Percentiles rank a stretch among this genome's conserved stretches.
phyloP scores from a whole-genome alignment of 306 rosid species.

The Quercus suber region DNA sequence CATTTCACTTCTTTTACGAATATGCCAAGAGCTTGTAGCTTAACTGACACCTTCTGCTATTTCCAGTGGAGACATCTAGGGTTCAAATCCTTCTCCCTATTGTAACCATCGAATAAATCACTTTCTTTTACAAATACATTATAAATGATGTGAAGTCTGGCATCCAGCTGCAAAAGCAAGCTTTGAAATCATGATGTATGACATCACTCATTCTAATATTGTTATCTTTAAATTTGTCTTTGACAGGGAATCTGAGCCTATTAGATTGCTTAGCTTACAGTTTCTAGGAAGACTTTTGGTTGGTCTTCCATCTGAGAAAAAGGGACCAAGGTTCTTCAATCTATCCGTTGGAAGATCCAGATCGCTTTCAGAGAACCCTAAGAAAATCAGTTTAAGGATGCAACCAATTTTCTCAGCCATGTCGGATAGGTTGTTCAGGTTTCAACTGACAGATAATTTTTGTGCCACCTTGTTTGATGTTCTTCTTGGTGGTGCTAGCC shows the following conservation, averaged over 20 bases:
- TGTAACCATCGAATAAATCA: not conserved
- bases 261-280: constrained; percentile 90
- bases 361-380: constrained; percentile 55
- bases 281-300: constrained; percentile 93
- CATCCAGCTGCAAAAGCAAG: constrained; percentile 6
- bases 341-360: constrained; percentile 69
- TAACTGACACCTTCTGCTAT: no score
- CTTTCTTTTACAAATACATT: not conserved
- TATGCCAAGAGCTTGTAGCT: no score
- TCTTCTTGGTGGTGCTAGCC: constrained; percentile 99
- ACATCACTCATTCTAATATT: constrained; percentile 17
- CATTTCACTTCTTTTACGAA: no score
- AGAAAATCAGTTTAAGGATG: constrained; percentile 52
- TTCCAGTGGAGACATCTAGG: no score
- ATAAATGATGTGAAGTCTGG: not conserved
- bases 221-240: constrained; percentile 14
- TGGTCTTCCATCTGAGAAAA: constrained; percentile 87
- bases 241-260: constrained; percentile 77
- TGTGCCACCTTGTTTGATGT: constrained; percentile 94
- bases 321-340: constrained; percentile 86
- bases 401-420: constrained; percentile 79
- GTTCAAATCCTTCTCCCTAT: no score
- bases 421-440: constrained; percentile 84
- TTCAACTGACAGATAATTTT: constrained; percentile 82
- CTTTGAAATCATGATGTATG: constrained; percentile 3